Base-by-base conservation (phyloP, 2,329 filamentous ascomycete genomes). In the Thermoascus crustaceus region DNA sequence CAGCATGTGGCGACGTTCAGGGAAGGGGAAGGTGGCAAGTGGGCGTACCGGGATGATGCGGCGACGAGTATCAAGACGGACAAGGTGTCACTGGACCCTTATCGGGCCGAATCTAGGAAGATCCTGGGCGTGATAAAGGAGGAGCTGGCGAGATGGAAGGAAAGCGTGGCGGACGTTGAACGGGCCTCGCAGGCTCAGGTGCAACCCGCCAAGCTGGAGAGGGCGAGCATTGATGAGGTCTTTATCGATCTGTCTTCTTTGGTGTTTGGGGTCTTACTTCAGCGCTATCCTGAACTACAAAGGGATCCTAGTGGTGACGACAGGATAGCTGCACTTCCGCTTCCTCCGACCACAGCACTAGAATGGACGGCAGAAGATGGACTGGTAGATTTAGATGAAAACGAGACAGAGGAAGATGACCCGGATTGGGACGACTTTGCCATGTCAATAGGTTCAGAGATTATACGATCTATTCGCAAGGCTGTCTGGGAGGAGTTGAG, bases 401-500 rank as follows among this genome's bases (percentile, higher is more conserved):
- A 69, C 16, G 76, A 87, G 41, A 75, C 75, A 7, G 88, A 94
- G 58, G 74, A 80, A 13, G 73, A 82, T 47, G 82, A 93, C 52
- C 85, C 86, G 1, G 91, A 98, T 61, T 98, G 91, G 91, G 89
- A 98, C 58, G 91, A 98, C 66, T 73, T 96, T 45, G 83, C 77
- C 10, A 83, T 94, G 55, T 69, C 85, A 19, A 77, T 95, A 51
- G 91, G 84, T 0, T 88, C 87, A 2, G 87, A 95, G 54, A 91
- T 96, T 49, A 78, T 95, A 21, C 76, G 85, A 13, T 72, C 77
- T 40, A 73, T 96, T 11, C 77, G 91, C 33, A 68, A 69, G 14
- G 68, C 74, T 33, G 73, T 98, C 38, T 77, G 72, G 46, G 72
- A 82, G 30, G 71, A 73, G 44, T 66, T 96, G 34, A 75, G 78